Conservation (phyloP, 108 stramenopile genomes). For the Nitzschia sp. region DNA sequence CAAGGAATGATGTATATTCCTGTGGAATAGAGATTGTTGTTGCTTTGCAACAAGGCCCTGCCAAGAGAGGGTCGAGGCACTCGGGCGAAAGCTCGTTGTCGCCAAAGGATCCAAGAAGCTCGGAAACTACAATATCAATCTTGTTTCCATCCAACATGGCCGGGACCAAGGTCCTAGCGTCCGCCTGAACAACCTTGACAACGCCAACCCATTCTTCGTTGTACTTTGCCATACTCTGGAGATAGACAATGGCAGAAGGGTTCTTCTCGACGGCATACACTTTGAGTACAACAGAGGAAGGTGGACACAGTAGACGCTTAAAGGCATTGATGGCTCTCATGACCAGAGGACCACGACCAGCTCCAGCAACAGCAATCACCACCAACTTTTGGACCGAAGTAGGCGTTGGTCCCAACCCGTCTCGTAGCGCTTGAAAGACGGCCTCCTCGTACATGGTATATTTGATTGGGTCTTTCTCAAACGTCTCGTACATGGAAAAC, state of each 20-base stretch:
- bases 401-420: conserved; percentile 30
- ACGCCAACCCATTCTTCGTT: conserved; percentile 69
- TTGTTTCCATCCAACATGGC: conserved; percentile 36
- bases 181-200: conserved; percentile 86
- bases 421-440: conserved; percentile 54
- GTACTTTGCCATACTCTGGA: conserved; percentile 64
- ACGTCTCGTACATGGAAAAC: conserved; percentile 95
- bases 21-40: conserved; percentile 71
- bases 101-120: conserved; percentile 95
- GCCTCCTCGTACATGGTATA: conserved; percentile 90
- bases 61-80: conserved; percentile 92
- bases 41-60: conserved; percentile 68
- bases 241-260: conserved; percentile 94
- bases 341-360: conserved; percentile 96
- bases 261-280: conserved; percentile 94
- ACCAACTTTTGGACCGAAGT: conserved; percentile 10
- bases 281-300: conserved; percentile 36
- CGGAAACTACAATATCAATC: conserved; percentile 92
- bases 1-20: conserved; percentile 87
- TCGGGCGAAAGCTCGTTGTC: conserved; percentile 98
- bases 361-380: conserved; percentile 91
- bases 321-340: conserved; percentile 71
- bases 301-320: conserved; percentile 37
- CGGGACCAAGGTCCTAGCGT: conserved; percentile 80
- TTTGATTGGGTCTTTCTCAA: conserved; percentile 97